Evolutionary conservation across 1,139 yeast genomes (phyloP), one percentile per base, ranked within the genome.

Genomic region (Blastobotrys indianensis): DNA sequence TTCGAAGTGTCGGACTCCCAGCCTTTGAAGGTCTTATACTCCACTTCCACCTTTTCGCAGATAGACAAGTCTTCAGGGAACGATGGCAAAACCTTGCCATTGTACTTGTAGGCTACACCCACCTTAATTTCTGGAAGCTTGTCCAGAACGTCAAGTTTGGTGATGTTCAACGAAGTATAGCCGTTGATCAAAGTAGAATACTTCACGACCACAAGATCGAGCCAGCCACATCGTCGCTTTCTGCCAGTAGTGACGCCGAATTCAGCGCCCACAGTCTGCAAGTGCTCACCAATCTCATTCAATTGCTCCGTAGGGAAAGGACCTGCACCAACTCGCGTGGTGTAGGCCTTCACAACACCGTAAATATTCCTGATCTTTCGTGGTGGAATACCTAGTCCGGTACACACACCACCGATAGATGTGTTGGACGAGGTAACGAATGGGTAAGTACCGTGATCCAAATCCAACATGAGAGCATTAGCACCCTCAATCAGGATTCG

Each of bases 151-250:
- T 92, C 98, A 62, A 92, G 78, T 69, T 92, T 94, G 59, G 98
- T 92, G 65, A 94, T 82, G 75, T 92, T 92, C 65, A 92, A 77
- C 47, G 85, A 77, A 42, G 98, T 92, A 76, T 90, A 92, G 47
- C 98, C 98, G 64, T 92, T 92, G 68, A 92, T 87, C 64, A 81
- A 68, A 51, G 86, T 80, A 39, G 97, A 88, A 71, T 92, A 92
- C 67, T 84, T 85, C 68, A 92, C 74, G 35, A 94, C 96, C 31
- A 92, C 98, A 60, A 94, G 75, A 69, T 92, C 99, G 62, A 92
- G 80, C 99, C 99, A 92, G 47, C 99, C 99, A 68, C 98, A 94
- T 72, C 99, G 83, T 75, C 99, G 85, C 78, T 90, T 90, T 74
- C 99, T 85, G 55, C 99, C 98, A 37, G 99, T 92, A 57, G 99